A percentile compares a stretch with the other conserved stretches of the same genome.
phyloP scores from a whole-genome alignment of 176 grass and related monocot species.

The Zoysia pacifica region DNA sequence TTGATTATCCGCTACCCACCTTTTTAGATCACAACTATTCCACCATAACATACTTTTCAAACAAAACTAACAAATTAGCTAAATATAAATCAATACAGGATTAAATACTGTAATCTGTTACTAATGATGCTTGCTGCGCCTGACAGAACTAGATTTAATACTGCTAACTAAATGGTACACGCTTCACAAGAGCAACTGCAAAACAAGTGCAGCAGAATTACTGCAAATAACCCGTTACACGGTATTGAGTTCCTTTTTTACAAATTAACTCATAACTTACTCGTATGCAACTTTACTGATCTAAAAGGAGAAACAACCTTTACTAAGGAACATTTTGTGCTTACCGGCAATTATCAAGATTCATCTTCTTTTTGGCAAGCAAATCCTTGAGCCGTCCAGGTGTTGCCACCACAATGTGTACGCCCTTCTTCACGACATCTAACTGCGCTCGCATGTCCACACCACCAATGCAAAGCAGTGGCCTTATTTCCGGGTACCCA shows the following conservation, averaged over 20 bases:
- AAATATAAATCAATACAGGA: background rate
- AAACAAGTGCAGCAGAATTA: background rate
- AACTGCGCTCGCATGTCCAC: conserved; percentile 80
- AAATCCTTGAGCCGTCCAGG: conserved; percentile 91
- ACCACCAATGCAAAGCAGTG: conserved; percentile 83
- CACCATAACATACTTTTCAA: background rate
- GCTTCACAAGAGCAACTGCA: background rate
- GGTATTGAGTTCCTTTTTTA: background rate
- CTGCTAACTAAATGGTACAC: too few relatives aligned
- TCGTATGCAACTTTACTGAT: background rate
- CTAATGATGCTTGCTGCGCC: background rate
- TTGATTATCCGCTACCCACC: background rate
- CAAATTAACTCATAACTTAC: background rate
- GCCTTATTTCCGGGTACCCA: conserved; percentile 82
- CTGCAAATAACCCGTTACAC: background rate
- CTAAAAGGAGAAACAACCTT: background rate
- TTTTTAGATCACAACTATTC: background rate
- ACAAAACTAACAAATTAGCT: background rate
- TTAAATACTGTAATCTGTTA: background rate
- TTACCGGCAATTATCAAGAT: conserved; percentile 93
- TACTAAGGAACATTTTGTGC: background rate
- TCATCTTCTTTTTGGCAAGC: conserved; percentile 96
- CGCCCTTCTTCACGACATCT: conserved; percentile 80
- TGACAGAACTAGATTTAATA: background rate
- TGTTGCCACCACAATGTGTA: conserved; percentile 86